Percentiles rank a stretch among this genome's conserved stretches.
phyloP scores from a whole-genome alignment of 1,284 basidiomycete species.

The Cryptococcus floricola region DNA sequence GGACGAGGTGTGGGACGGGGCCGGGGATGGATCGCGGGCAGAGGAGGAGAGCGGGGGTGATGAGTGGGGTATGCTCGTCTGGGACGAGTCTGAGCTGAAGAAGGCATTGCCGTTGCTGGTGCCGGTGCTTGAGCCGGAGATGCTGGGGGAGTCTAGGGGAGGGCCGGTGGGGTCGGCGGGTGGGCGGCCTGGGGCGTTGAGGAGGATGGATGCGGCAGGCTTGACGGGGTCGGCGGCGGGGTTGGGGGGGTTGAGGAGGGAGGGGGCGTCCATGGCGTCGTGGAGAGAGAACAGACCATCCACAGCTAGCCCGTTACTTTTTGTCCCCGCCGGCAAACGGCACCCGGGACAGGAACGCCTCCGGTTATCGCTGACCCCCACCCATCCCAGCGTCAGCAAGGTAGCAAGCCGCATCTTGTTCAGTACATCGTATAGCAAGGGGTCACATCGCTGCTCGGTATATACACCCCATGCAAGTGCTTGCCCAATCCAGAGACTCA shows the following conservation, averaged over 20 bases:
- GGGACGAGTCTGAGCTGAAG: too few species aligned
- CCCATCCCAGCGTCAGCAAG: too few species aligned
- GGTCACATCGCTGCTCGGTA: too few species aligned
- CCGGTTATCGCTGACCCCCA: too few species aligned
- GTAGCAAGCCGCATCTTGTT: too few species aligned
- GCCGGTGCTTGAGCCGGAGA: background rate
- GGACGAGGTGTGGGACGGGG: constrained; percentile 1
- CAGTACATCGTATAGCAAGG: too few species aligned
- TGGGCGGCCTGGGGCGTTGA: constrained; percentile 19
- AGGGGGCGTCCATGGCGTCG: background rate
- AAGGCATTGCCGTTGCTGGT: background rate
- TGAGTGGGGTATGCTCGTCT: background rate
- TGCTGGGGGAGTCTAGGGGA: background rate
- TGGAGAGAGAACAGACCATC: too few species aligned
- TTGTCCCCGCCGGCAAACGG: too few species aligned
- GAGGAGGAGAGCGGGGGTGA: background rate
- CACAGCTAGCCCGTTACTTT: too few species aligned
- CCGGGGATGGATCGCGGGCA: background rate
- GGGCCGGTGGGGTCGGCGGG: background rate
- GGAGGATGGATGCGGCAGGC: constrained; percentile 25
- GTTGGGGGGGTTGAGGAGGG: constrained; percentile 25
- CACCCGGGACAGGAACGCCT: too few species aligned
- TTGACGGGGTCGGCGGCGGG: constrained; percentile 19
- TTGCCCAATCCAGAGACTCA: too few species aligned
- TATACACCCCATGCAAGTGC: too few species aligned